Evolutionary conservation across 805 yeast species (phyloP), one percentile per base, ranked within the genome.

Genomic region (Saccharomycopsis sp.): DNA sequence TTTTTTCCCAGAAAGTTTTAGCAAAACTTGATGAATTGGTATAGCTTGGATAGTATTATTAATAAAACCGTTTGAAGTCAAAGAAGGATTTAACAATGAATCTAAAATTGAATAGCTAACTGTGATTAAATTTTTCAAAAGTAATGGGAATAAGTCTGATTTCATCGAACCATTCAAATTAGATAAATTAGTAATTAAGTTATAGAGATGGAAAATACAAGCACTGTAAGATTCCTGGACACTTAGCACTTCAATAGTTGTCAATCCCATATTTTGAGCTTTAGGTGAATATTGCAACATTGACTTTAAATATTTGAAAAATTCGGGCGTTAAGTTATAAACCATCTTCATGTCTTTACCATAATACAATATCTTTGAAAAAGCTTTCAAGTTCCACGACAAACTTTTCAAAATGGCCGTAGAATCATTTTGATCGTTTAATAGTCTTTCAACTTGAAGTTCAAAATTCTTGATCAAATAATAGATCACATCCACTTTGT

Each of bases 301-400:
- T 15, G 15, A 4, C 4, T 10, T 21, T 4, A 39, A 13, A 5
- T 34, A 13, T 8, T 31, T 17, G 2, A 33, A 4, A 25, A 33
- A 37, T 9, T 33, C 34, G 19, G 19, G 33, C 18, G n/a, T 20
- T 3, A 41, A 20, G 14, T 8, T 23, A 17, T 19, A 33, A 28
- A 20, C 20, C n/a, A 20, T 8, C 3, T 31, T 18, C n/a, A 29
- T n/a, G 8, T 9, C 18, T 21, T 34, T 21, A 18, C 10, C 26
- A 19, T 34, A 37, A 21, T 21, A 38, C 19, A 37, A 33, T 28
- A 37, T 33, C 21, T 39, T 39, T 23, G 42, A 14, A 12, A 33
- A 28, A 5, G 41, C 37, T 26, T 37, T 41, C 20, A 41, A 41
- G 17, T 41, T 41, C 34, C 33, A 32, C n/a, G 41, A 37, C 18